A percentile compares a stretch with the other conserved stretches of the same genome.
Conservation (phyloP, 148 eudicot genomes). For the Talinum fruticosum region DNA sequence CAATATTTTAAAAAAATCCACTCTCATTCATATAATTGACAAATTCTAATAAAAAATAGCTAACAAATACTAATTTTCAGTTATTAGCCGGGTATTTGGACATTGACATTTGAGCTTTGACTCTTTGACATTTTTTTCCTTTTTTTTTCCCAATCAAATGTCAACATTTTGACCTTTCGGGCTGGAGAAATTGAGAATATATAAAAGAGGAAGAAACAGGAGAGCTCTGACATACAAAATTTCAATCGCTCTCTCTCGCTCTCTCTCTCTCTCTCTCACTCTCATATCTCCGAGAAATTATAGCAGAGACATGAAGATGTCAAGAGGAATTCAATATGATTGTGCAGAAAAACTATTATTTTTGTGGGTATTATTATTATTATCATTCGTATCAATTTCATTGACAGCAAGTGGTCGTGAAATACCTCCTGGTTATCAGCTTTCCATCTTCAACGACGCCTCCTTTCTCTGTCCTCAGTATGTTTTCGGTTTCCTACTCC, state of each 20-base stretch:
- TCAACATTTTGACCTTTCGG: conserved; percentile 13
- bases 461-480: conserved; percentile 24
- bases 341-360: not conserved
- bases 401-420: conserved; percentile 10
- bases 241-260: not conserved
- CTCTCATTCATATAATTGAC: too few species aligned
- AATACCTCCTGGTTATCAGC: not conserved
- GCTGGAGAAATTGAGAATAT: not conserved
- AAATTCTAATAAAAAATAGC: too few species aligned
- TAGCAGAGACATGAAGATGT: not conserved
- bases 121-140: too few species aligned
- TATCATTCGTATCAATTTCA: not conserved
- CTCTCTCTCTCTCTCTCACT: not conserved
- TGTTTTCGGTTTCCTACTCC: not conserved
- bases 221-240: not conserved
- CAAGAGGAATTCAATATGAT: not conserved
- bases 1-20: not conserved
- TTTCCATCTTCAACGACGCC: conserved; percentile 10
- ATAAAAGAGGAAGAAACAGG: not conserved
- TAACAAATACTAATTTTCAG: not conserved
- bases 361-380: not conserved
- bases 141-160: not conserved
- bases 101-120: conserved; percentile 23
- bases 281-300: not conserved
- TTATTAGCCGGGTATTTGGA: conserved; percentile 22